Base-by-base conservation (phyloP, 2,329 filamentous ascomycete genomes). In the Colletotrichum spaethianum region DNA sequence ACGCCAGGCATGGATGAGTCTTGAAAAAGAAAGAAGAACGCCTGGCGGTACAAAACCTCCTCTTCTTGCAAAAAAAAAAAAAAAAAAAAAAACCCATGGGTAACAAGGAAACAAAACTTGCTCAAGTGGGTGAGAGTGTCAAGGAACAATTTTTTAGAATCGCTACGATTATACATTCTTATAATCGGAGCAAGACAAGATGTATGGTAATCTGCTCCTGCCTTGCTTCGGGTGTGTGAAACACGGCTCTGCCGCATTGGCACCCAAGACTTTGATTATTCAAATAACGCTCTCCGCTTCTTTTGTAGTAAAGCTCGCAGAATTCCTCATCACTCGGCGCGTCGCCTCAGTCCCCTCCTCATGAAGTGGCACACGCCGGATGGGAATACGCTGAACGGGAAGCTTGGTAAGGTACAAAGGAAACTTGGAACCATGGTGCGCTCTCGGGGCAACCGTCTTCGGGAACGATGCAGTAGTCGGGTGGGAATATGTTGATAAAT, bases 161-260 rank as follows among this genome's bases (percentile, higher is more conserved):
- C 65, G 69, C 69, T 63, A 64, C 69, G 69, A 72, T 72, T 72
- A 72, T 72, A 69, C 59, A 69, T 69, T 59, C 52, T 63, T 59
- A 72, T 69, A 72, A 72, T 63, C 69, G 67, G 23, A 50, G 20
- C 23, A 28, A 26, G 31, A 38, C 33, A 38, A 26, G 44, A 36
- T 6, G n/a, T 11, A 6, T 46, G 9, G 6, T 6, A 26, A 36
- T 18, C 38, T 55, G 33, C 33, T 42, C 31, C 38, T 44, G 67
- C 44, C 3, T 62, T 46, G 38, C 26, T 12, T 33, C 11, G 9
- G 31, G 16, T 50, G 33, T 42, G 64, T 31, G 26, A 44, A 18
- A 36, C 33, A 42, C 65, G 69, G 69, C 69, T 59, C 65, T 69
- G 66, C 69, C 69, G 65, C 28, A 48, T 7, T 12, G 44, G 40